Evolutionary conservation across 208 protist species (phyloP).

Genomic region (Wallacemonas sp.): DNA sequence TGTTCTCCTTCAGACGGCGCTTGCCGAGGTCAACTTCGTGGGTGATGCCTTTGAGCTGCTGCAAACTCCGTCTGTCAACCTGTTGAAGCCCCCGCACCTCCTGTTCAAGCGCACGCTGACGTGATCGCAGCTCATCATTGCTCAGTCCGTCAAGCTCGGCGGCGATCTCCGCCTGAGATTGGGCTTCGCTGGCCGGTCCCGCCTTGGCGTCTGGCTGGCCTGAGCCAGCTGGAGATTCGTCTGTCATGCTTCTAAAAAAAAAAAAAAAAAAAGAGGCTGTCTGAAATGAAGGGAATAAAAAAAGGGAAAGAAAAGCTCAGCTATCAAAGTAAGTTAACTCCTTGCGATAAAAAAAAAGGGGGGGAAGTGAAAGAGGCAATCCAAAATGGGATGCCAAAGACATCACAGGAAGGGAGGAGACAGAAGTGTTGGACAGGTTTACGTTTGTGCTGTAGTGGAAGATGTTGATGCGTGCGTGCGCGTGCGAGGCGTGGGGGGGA

Average conservation of each 20-base stretch:
- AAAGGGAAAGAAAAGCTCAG: neutral
- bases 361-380: neutral
- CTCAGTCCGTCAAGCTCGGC: conserved; percentile 75
- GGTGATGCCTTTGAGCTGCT: conserved; percentile 55
- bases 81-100: conserved; percentile 72
- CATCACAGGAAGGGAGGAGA: neutral
- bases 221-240: conserved; percentile 14
- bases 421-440: no score
- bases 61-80: conserved; percentile 47
- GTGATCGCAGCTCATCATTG: conserved; percentile 68
- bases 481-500: no score
- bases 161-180: conserved; percentile 39
- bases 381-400: no score
- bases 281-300: neutral
- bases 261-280: conserved; percentile 1
- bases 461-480: no score
- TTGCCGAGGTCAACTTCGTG: conserved; percentile 64
- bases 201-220: conserved; percentile 10
- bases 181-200: conserved; percentile 25
- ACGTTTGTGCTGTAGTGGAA: no score
- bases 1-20: conserved; percentile 81
- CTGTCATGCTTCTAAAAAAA: conserved; percentile 7
- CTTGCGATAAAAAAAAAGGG: no score
- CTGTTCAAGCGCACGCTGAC: conserved; percentile 51
- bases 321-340: conserved; percentile 4